A percentile compares a stretch with the other conserved stretches of the same genome.
phyloP scores from a whole-genome alignment of 2,329 filamentous ascomycete genomes.

The Neofusicoccum cordaticola region DNA sequence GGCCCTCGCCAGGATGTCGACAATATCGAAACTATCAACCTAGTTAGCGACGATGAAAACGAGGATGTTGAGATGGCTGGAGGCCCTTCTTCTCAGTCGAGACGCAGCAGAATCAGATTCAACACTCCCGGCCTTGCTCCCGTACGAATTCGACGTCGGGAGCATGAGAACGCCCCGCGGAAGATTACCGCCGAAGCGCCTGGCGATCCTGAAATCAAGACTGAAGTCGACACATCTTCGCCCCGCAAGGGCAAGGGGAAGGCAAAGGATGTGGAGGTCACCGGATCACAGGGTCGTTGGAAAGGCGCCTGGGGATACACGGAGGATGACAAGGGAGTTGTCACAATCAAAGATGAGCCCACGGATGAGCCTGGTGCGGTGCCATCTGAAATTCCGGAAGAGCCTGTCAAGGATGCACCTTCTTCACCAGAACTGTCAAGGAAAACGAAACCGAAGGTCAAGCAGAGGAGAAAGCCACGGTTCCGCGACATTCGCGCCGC shows the following conservation, averaged over 20 bases:
- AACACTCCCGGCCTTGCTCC: constrained; percentile 42
- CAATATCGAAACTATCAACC: constrained; percentile 48
- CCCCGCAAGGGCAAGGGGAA: constrained; percentile 40
- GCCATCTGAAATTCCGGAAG: constrained; percentile 23
- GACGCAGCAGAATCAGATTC: background rate
- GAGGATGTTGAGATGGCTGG: constrained; percentile 26
- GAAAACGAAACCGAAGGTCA: constrained; percentile 28
- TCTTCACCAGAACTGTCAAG: constrained; percentile 31
- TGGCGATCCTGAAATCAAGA: constrained; percentile 40
- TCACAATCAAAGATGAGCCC: constrained; percentile 54
- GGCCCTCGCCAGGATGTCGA: constrained; percentile 55
- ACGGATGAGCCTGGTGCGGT: constrained; percentile 45
- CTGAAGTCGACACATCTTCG: constrained; percentile 23
- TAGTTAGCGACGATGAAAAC: constrained; percentile 54
- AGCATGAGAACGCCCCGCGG: constrained; percentile 54
- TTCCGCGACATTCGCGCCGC: constrained; percentile 22
- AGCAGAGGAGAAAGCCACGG: constrained; percentile 19
- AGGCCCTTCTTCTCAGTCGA: constrained; percentile 21
- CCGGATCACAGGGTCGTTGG: constrained; percentile 40
- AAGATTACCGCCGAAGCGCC: constrained; percentile 55
- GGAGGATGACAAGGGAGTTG: constrained; percentile 34
- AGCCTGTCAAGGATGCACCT: constrained; percentile 25
- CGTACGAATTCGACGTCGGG: constrained; percentile 55
- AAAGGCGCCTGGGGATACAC: constrained; percentile 46
- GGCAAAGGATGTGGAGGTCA: constrained; percentile 43